phyloP scores from a whole-genome alignment of 495 filamentous ascomycete genomes.

The Emericellopsis terricola region DNA sequence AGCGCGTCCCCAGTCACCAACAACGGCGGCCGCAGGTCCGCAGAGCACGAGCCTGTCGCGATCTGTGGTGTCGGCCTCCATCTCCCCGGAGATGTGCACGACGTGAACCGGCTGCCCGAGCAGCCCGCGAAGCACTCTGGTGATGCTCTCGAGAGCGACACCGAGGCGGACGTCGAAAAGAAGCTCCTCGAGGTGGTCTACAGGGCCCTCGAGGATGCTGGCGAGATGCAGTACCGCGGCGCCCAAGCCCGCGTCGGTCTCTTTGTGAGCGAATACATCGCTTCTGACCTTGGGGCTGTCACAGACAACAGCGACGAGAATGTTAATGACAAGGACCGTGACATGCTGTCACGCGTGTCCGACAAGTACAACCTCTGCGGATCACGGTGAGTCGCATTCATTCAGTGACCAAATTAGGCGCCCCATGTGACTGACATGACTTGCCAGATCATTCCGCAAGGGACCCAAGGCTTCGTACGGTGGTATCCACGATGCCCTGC shows the following conservation, averaged over 20 bases:
- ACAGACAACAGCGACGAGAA: slow-evolving; percentile 16
- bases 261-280: slow-evolving; percentile 16
- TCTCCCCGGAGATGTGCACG: slow-evolving; percentile 3
- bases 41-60: neutral
- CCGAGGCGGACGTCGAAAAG: slow-evolving; percentile 23
- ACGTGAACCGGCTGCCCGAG: neutral
- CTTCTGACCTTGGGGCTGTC: slow-evolving; percentile 15
- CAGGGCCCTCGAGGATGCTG: slow-evolving; percentile 28
- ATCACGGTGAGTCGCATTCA: slow-evolving; percentile 19
- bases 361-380: slow-evolving; percentile 1
- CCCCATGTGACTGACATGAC: slow-evolving; percentile 34
- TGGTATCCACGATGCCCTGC: slow-evolving; percentile 32
- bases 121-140: slow-evolving; percentile 14
- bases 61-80: slow-evolving; percentile 5
- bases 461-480: too few relatives aligned
- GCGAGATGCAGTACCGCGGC: slow-evolving; percentile 25
- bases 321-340: slow-evolving; percentile 9
- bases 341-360: slow-evolving; percentile 13
- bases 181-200: slow-evolving; percentile 29
- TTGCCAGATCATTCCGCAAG: too few relatives aligned
- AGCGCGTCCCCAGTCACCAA: too few relatives aligned
- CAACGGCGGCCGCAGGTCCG: too few relatives aligned
- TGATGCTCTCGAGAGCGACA: slow-evolving; percentile 23
- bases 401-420: slow-evolving; percentile 31
- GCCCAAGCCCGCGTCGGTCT: slow-evolving; percentile 17